phyloP scores from a whole-genome alignment of 2,329 filamentous ascomycete genomes.

The Sarocladium kiliense region DNA sequence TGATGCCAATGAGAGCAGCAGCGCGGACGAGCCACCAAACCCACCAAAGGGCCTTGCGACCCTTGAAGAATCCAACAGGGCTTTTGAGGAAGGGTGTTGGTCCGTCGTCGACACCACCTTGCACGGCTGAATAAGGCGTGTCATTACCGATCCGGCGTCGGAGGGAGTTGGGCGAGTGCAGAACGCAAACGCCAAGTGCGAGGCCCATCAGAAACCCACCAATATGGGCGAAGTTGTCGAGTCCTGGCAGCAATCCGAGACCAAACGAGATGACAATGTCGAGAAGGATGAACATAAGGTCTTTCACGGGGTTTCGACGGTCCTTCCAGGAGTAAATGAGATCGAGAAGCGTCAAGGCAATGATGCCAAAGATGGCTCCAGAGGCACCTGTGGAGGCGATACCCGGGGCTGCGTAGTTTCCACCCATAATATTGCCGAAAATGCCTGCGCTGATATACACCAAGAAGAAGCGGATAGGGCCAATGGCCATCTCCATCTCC shows the following conservation, averaged over 20 bases:
- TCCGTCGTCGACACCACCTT: constrained; percentile 40
- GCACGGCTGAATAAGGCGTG: constrained; percentile 62
- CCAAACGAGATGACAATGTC: constrained; percentile 89
- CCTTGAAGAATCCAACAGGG: constrained; percentile 79
- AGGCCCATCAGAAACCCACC: constrained; percentile 93
- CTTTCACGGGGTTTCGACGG: constrained; percentile 69
- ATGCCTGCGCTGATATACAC: constrained; percentile 91
- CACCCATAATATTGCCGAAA: constrained; percentile 91
- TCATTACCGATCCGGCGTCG: constrained; percentile 68
- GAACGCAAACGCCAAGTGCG: constrained; percentile 75
- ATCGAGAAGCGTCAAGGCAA: constrained; percentile 83
- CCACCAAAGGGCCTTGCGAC: constrained; percentile 93
- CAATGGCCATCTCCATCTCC: constrained; percentile 90
- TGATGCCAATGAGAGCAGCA: constrained; percentile 70
- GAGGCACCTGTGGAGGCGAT: constrained; percentile 86
- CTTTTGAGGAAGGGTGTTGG: constrained; percentile 54
- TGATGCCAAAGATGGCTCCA: constrained; percentile 83
- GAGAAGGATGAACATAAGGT: constrained; percentile 80
- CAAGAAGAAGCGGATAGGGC: constrained; percentile 78
- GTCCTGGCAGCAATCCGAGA: constrained; percentile 80
- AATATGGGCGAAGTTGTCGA: constrained; percentile 98
- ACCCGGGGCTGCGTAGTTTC: constrained; percentile 80
- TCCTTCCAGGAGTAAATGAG: constrained; percentile 89
- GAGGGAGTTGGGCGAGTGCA: constrained; percentile 81
- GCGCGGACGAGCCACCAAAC: constrained; percentile 88